A percentile compares a stretch with the other conserved stretches of the same genome.
Evolutionary conservation across 2,329 filamentous ascomycete genomes (phyloP).

Genomic region (Sarocladiaceae sp.): DNA sequence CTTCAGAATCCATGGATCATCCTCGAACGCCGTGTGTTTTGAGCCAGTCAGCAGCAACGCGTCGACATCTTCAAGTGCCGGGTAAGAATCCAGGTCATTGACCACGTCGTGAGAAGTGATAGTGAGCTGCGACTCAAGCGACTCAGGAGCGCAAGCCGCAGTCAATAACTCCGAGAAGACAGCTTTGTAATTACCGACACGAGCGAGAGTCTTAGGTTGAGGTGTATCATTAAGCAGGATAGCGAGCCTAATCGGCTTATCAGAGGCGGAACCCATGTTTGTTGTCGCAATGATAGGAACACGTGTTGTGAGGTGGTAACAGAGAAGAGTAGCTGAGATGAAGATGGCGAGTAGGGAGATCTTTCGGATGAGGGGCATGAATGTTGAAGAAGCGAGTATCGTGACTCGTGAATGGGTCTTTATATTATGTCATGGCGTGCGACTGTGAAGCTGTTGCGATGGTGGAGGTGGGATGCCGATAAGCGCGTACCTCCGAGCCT

Average conservation of each 20-base stretch:
- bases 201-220: slow-evolving; percentile 5
- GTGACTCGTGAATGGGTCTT: slow-evolving; percentile 4
- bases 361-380: slow-evolving; percentile 1
- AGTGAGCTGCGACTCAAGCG: slow-evolving; percentile 2
- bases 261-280: slow-evolving; percentile 1
- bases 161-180: slow-evolving; percentile 1
- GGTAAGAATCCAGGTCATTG: slow-evolving; percentile 5
- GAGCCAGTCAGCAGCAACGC: background rate
- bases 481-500: background rate
- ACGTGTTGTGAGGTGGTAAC: background rate
- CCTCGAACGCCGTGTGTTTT: slow-evolving; percentile 35
- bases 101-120: slow-evolving; percentile 7
- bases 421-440: slow-evolving; percentile 3
- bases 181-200: slow-evolving; percentile 1
- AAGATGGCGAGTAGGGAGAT: background rate
- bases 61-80: background rate
- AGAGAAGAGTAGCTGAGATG: background rate
- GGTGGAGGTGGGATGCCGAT: background rate
- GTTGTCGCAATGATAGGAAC: background rate
- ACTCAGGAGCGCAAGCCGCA: background rate
- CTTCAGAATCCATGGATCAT: slow-evolving; percentile 39
- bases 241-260: slow-evolving; percentile 3
- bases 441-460: background rate
- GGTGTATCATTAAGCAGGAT: slow-evolving; percentile 7
- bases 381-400: background rate